Conservation (phyloP, 192 early-diverging fungal species). For the Coemansia sp. region DNA sequence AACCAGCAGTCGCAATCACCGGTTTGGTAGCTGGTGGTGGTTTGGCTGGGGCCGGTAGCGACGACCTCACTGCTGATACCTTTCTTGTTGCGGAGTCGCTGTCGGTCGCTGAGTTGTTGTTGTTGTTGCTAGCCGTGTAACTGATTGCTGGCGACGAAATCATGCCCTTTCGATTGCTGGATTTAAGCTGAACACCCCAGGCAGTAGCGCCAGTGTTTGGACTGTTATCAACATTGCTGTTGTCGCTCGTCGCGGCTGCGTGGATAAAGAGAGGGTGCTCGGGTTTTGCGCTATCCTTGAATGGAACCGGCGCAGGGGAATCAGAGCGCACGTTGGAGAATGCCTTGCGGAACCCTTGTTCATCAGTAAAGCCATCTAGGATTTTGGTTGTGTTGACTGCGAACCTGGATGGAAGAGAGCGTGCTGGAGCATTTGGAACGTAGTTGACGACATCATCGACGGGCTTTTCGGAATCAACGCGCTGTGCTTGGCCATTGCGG, state of each 20-base stretch:
- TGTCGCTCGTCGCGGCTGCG: not conserved
- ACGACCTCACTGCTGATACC: not conserved
- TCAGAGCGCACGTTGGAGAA: slow-evolving; percentile 41
- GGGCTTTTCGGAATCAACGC: slow-evolving; percentile 33
- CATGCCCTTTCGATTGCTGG: slow-evolving; percentile 9
- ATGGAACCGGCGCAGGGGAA: slow-evolving; percentile 39
- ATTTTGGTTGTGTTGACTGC: slow-evolving; percentile 28
- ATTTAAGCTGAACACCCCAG: slow-evolving; percentile 49
- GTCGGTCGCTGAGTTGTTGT: not conserved
- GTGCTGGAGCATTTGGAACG: slow-evolving; percentile 31
- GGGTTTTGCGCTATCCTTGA: slow-evolving; percentile 1
- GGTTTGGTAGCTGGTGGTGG: not conserved
- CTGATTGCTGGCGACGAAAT: slow-evolving; percentile 4
- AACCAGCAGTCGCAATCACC: not conserved
- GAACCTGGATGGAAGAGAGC: slow-evolving; percentile 45
- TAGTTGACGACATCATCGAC: slow-evolving; percentile 50
- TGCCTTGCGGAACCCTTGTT: slow-evolving; percentile 47
- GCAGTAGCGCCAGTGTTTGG: slow-evolving; percentile 44
- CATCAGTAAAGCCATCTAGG: slow-evolving; percentile 47
- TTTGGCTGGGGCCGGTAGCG: not conserved
- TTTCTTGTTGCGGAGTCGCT: not conserved
- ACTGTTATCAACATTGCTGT: slow-evolving; percentile 33
- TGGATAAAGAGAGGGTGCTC: not conserved
- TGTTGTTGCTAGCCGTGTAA: slow-evolving; percentile 2
- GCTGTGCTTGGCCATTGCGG: slow-evolving; percentile 46